These are phyloP conservation scores for Daldinia loculata DNA, from an alignment of 495 filamentous ascomycete species.

Conservation along the genomic window DNA sequence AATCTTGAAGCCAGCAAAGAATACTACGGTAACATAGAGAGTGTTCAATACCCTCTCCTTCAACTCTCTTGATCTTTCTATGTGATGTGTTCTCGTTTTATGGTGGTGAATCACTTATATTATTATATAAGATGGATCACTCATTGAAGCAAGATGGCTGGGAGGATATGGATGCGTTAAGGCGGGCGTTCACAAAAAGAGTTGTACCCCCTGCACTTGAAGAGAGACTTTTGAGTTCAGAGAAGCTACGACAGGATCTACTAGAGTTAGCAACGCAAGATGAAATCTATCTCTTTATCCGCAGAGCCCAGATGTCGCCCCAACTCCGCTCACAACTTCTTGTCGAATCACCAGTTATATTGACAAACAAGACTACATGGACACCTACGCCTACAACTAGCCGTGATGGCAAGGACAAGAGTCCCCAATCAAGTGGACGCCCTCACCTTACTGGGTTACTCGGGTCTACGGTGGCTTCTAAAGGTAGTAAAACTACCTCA, in stretches of 20 bases:
- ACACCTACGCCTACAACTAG: not conserved
- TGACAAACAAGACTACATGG: not conserved
- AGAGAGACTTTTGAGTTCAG: not conserved
- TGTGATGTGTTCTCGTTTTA: not conserved
- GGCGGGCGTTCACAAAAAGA: not conserved
- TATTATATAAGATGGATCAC: not conserved
- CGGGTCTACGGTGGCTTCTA: not conserved
- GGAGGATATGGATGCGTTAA: not conserved
- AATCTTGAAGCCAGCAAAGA: not conserved
- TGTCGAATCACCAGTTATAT: not conserved
- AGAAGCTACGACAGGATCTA: not conserved
- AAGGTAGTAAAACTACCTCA: not conserved
- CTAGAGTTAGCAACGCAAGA: not conserved
- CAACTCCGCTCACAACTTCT: slow-evolving; percentile 2
- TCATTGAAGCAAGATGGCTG: not conserved
- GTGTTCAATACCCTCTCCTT: not conserved
- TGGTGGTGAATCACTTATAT: not conserved
- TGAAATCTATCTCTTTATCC: not conserved
- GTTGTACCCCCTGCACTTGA: not conserved
- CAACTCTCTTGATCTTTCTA: not conserved
- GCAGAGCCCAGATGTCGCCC: not conserved
- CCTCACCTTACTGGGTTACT: not conserved
- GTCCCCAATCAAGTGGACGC: not conserved
- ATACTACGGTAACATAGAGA: not conserved
- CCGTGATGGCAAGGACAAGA: not conserved